Evolutionary conservation across 73 alveolate species (phyloP), one percentile per base, ranked within the genome.

Genomic region (Stentor roeselii): DNA sequence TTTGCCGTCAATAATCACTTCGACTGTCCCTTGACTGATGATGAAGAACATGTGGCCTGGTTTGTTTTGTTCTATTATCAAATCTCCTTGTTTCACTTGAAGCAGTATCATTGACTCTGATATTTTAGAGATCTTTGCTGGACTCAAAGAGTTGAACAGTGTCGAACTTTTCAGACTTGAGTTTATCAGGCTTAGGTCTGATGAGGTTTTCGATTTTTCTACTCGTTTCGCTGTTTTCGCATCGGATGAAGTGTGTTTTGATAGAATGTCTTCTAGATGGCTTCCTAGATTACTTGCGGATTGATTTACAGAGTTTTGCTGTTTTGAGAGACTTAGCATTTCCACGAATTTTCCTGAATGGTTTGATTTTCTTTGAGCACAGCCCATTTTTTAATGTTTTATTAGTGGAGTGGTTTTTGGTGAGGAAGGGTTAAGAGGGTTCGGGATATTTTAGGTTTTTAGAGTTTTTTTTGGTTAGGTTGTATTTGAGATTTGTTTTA

Each of bases 21-120:
- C 82, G 14, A 61, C 37, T 30, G 11, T 30, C 42, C 82, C 82
- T 11, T n/a, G 21, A 35, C 60, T 30, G 42, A 61, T n/a, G 37
- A 61, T 35, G 42, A 61, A 61, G 27, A 61, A 61, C 58, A 30
- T 61, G 14, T 61, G 6, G 21, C 58, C 82, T 6, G 82, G 82
- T 30, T 61, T 30, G 37, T 36, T 36, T 35, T 61, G 82, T 30
- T 61, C 82, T 30, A 30, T 30, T 6, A 61, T 30, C 27, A 61
- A 11, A 14, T 61, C 82, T 11, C 21, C 21, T 50, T 50, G 30
- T 50, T 50, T 50, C 21, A 50, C 30, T 50, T 50, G 6, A 21
- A 11, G 21, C 6, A 50, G 67, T 50, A 11, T 21, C 67, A 50
- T 50, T 50, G 67, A 50, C 21, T 50, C 30, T 50, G 67, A 50